phyloP scores from a whole-genome alignment of 169 alveolate species.

The Cytauxzoon felis region DNA sequence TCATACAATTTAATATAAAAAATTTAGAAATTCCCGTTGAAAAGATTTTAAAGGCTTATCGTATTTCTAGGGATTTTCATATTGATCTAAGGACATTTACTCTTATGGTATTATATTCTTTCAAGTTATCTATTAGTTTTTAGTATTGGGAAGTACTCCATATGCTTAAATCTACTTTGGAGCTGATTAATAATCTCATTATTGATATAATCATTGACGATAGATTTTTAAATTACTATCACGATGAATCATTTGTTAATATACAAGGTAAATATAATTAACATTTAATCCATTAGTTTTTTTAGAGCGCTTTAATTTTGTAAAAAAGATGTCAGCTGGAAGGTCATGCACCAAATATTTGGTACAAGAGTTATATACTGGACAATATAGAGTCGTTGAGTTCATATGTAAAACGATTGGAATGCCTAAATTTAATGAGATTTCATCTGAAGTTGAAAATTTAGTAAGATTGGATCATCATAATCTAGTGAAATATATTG shows the following conservation, averaged over 20 bases:
- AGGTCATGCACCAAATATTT: constrained; percentile 44
- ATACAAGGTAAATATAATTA: constrained; percentile 13
- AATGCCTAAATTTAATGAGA: constrained; percentile 37
- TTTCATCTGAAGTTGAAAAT: constrained; percentile 21
- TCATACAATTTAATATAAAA: not conserved
- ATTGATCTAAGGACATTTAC: constrained; percentile 33
- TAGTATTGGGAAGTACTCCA: constrained; percentile 57
- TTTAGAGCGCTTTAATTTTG: constrained; percentile 9
- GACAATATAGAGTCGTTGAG: constrained; percentile 50
- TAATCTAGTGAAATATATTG: constrained; percentile 36
- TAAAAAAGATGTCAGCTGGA: constrained; percentile 46
- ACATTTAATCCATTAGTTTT: not conserved
- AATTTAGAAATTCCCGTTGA: constrained; percentile 11
- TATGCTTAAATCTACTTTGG: constrained; percentile 7
- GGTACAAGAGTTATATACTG: constrained; percentile 35
- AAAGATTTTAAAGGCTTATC: constrained; percentile 9
- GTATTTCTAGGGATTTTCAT: constrained; percentile 4
- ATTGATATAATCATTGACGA: not conserved
- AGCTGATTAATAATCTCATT: constrained; percentile 1
- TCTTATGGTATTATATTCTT: constrained; percentile 3
- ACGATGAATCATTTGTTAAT: constrained; percentile 10
- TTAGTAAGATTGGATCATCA: constrained; percentile 21
- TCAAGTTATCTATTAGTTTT: not conserved
- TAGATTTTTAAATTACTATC: constrained; percentile 3
- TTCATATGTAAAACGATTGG: constrained; percentile 14